Percentiles rank a stretch among this genome's conserved stretches.
These are phyloP conservation scores for Cladophialophora bantiana DNA, from an alignment of 2,329 filamentous ascomycete species.

Conservation along the genomic window DNA sequence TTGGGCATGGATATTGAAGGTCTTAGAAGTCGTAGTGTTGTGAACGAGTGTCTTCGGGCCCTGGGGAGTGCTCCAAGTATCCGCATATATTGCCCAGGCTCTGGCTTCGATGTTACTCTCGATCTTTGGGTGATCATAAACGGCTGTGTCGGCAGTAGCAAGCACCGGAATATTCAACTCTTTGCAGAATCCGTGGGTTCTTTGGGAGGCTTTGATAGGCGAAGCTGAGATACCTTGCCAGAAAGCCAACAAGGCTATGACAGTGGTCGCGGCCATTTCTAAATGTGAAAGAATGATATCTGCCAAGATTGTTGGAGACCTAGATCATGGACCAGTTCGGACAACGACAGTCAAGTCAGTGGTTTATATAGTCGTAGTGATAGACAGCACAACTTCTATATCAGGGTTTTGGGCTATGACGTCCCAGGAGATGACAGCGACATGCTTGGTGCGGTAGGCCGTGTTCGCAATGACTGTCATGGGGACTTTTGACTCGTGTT, in stretches of 20 bases:
- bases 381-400: neutral
- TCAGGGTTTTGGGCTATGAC: neutral
- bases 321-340: neutral
- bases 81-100: slow-evolving; percentile 32
- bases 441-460: neutral
- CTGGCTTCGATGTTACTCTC: slow-evolving; percentile 31
- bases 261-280: neutral
- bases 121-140: slow-evolving; percentile 32
- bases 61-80: slow-evolving; percentile 32
- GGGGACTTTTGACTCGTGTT: neutral
- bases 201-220: neutral
- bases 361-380: slow-evolving; percentile 6
- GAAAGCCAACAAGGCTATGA: slow-evolving; percentile 5
- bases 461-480: neutral
- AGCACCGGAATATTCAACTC: slow-evolving; percentile 32
- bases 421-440: neutral
- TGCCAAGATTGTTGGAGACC: neutral
- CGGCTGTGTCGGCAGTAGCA: slow-evolving; percentile 21
- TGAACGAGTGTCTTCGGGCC: slow-evolving; percentile 22
- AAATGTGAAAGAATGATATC: neutral
- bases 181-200: slow-evolving; percentile 25
- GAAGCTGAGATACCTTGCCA: neutral
- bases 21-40: slow-evolving; percentile 37
- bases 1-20: slow-evolving; percentile 38
- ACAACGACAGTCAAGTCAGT: neutral